Percentiles rank a stretch among this genome's conserved stretches.
Evolutionary conservation across 306 rosid species (phyloP).

Genomic region (Erythrophleum fordii): DNA sequence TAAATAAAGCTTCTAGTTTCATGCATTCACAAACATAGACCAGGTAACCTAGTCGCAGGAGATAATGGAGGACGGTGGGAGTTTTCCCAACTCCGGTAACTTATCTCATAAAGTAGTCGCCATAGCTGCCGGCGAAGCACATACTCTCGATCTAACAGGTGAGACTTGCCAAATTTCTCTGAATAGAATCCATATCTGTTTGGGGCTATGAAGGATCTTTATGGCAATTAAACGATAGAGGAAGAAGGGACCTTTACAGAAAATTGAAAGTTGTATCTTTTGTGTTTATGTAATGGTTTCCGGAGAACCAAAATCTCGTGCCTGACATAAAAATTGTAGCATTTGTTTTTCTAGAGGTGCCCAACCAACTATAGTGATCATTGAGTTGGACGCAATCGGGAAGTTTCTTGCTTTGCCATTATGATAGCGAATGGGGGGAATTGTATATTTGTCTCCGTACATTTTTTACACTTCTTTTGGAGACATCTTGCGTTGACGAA

Average conservation of each 20-base stretch:
- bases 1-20: neutral
- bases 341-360: neutral
- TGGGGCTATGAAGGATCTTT: neutral
- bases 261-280: neutral
- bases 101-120: slow-evolving; percentile 3
- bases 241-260: neutral
- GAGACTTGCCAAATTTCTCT: neutral
- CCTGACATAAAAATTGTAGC: neutral
- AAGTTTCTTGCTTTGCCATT: neutral
- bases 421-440: neutral
- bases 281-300: neutral
- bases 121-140: slow-evolving; percentile 17
- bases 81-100: neutral
- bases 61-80: slow-evolving; percentile 3
- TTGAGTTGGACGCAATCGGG: neutral
- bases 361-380: neutral
- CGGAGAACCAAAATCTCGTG: neutral
- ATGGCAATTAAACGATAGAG: neutral
- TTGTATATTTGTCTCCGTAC: neutral
- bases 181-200: neutral
- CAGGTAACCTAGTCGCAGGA: neutral
- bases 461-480: neutral
- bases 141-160: slow-evolving; percentile 3
- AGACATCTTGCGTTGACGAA: neutral
- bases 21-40: neutral